Evolutionary conservation across 208 protist species (phyloP).

Genomic region (Naegleria lovaniensis): DNA sequence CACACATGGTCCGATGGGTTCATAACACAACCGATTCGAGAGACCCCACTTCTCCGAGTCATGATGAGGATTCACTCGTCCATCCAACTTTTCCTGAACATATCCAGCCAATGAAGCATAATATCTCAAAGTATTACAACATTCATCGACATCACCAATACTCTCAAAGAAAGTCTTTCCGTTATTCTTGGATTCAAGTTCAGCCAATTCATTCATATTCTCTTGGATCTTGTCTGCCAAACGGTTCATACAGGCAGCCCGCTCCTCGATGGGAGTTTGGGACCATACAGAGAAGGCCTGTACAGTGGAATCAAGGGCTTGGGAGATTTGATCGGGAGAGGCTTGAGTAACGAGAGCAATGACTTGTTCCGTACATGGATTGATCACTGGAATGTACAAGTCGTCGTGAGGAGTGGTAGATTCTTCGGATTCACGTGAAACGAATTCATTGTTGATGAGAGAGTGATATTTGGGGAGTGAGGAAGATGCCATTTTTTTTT

Average conservation of each 20-base stretch:
- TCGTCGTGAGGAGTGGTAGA: background rate
- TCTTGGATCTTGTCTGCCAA: background rate
- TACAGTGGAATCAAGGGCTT: background rate
- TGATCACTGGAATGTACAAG: background rate
- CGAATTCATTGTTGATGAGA: background rate
- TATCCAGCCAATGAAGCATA: background rate
- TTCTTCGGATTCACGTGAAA: background rate
- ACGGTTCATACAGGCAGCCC: background rate
- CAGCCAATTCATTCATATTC: background rate
- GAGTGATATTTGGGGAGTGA: background rate
- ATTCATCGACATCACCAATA: background rate
- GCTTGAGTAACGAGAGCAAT: background rate
- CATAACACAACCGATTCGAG: background rate
- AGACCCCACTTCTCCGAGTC: background rate
- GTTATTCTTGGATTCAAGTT: background rate
- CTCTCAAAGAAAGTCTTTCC: background rate
- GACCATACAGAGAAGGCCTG: background rate
- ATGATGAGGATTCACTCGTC: background rate
- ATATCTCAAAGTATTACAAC: background rate
- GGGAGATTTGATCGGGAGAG: background rate
- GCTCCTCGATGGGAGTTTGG: background rate
- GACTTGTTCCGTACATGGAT: background rate
- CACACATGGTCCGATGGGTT: slow-evolving; percentile 67
- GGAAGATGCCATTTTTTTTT: background rate
- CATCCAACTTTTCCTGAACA: background rate